These are phyloP conservation scores for Coemansia sp. DNA, from an alignment of 192 early-diverging fungal genomes.

Conservation along the genomic window DNA sequence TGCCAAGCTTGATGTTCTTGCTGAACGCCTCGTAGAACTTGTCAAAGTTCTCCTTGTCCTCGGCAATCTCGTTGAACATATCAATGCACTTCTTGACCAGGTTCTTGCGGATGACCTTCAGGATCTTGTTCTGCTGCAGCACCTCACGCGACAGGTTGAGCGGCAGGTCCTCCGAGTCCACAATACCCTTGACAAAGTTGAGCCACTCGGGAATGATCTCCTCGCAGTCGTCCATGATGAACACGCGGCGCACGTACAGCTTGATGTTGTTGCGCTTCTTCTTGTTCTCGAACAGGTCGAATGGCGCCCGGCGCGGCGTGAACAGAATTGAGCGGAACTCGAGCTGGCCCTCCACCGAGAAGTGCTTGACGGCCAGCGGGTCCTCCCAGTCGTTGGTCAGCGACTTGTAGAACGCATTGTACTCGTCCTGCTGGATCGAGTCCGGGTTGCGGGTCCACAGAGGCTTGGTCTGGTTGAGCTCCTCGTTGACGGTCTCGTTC, in stretches of 20 bases:
- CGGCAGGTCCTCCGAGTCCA: constrained; percentile 99
- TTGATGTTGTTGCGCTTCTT: constrained; percentile 99
- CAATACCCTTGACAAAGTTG: constrained; percentile 99
- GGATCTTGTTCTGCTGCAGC: constrained; percentile 99
- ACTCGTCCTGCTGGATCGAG: constrained; percentile 94
- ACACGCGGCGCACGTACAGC: constrained; percentile 99
- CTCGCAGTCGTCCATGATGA: constrained; percentile 99
- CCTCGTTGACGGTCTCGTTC: constrained; percentile 66
- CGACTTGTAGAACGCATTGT: constrained; percentile 97
- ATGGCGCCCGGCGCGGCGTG: constrained; percentile 93
- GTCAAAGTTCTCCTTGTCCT: constrained; percentile 98
- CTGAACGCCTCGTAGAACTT: constrained; percentile 99
- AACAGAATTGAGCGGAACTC: constrained; percentile 99
- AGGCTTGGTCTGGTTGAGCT: constrained; percentile 99
- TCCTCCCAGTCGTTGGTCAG: constrained; percentile 99
- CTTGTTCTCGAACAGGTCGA: constrained; percentile 97
- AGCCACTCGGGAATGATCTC: constrained; percentile 99
- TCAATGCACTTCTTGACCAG: constrained; percentile 99
- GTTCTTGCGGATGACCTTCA: constrained; percentile 99
- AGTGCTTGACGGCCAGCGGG: constrained; percentile 96
- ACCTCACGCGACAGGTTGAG: constrained; percentile 99
- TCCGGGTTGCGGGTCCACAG: constrained; percentile 99
- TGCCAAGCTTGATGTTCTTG: constrained; percentile 99
- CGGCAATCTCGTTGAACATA: constrained; percentile 94
- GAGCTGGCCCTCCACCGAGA: constrained; percentile 98